These are phyloP conservation scores for Keithomyces neogunnii DNA, from an alignment of 2,329 filamentous ascomycete genomes.

Conservation along the genomic window DNA sequence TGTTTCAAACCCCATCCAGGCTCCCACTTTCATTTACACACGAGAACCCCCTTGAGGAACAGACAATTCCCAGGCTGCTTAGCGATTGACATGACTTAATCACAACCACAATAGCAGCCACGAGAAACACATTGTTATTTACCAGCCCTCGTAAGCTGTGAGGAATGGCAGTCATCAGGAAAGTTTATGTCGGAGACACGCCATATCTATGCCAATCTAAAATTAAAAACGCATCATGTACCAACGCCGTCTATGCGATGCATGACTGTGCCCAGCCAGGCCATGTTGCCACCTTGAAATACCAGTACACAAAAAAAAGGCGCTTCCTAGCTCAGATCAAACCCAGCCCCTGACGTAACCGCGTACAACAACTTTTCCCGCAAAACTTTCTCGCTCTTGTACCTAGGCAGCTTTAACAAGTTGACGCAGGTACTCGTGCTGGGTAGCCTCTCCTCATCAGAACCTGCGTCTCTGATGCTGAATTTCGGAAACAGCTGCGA, in stretches of 20 bases:
- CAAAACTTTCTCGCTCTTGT: conserved; percentile 56
- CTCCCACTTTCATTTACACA: no score
- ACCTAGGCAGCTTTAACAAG: conserved; percentile 82
- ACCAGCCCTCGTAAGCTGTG: no score
- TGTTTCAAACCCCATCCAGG: no score
- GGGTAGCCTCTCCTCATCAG: conserved; percentile 62
- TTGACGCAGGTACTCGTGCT: conserved; percentile 97
- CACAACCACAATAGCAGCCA: no score
- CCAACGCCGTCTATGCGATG: conserved; percentile 12
- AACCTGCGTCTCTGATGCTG: conserved; percentile 70
- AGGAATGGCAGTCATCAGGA: no score
- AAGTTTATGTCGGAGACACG: not conserved
- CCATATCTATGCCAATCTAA: not conserved
- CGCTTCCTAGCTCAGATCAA: conserved; percentile 61
- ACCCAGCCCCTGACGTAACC: conserved; percentile 81
- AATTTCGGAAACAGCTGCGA: conserved; percentile 77
- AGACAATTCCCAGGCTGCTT: no score
- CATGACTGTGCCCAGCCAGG: not conserved
- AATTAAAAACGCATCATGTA: not conserved
- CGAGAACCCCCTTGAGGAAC: no score
- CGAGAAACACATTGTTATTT: no score
- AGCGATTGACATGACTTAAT: no score
- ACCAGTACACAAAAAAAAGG: not conserved
- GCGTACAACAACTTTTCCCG: conserved; percentile 82
- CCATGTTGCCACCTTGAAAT: not conserved